phyloP scores from a whole-genome alignment of 2,329 filamentous ascomycete genomes.

The Apiospora rasikravindrae region DNA sequence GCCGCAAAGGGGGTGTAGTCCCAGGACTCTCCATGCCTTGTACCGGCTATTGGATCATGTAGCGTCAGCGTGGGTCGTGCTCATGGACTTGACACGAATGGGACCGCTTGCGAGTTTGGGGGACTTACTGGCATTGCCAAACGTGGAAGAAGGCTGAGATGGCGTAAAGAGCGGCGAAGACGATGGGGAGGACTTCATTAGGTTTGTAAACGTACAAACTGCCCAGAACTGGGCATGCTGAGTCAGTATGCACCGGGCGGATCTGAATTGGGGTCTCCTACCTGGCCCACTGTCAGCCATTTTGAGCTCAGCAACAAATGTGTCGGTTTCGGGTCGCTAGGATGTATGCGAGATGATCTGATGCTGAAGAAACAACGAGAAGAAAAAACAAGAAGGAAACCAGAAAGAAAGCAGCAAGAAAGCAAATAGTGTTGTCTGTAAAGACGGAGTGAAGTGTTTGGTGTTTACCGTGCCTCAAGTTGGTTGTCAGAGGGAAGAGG shows the following conservation, averaged over 20 bases:
- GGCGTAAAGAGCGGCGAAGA: conserved; percentile 55
- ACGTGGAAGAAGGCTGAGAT: conserved; percentile 53
- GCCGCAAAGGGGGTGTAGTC: conserved; percentile 56
- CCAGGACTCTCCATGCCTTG: conserved; percentile 55
- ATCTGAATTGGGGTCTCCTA: not conserved
- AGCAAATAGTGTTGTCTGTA: not conserved
- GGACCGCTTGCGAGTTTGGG: not conserved
- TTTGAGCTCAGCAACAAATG: too few species aligned
- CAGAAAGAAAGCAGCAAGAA: too few species aligned
- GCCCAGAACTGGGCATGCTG: not conserved
- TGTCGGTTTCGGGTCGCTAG: not conserved
- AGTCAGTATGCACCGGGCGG: not conserved
- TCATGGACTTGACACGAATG: too few species aligned
- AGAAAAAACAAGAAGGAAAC: not conserved
- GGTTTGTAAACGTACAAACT: conserved; percentile 57
- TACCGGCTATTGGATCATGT: conserved; percentile 47
- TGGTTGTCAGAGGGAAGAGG: not conserved
- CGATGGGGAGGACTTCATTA: conserved; percentile 57
- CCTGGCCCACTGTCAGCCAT: conserved; percentile 15
- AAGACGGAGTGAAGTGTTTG: not conserved
- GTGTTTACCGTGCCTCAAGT: not conserved
- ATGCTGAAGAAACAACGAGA: not conserved
- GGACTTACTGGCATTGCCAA: conserved; percentile 55
- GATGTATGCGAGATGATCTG: not conserved
- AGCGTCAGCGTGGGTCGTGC: not conserved